A percentile compares a stretch with the other conserved stretches of the same genome.
phyloP scores from a whole-genome alignment of 2,329 filamentous ascomycete species.

The Passalora sequoiae region DNA sequence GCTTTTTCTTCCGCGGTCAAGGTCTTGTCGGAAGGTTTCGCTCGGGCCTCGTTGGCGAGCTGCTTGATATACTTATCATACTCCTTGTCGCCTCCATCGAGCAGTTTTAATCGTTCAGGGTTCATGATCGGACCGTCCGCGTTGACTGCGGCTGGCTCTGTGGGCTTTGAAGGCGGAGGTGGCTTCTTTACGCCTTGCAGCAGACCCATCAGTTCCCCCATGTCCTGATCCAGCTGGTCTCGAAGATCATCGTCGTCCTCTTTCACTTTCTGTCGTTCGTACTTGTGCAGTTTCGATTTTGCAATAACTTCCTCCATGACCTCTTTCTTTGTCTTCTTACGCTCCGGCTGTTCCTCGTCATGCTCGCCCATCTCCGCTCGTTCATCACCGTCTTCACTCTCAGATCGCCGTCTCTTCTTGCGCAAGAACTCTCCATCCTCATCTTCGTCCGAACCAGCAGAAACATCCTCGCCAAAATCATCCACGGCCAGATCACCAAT shows the following conservation, averaged over 20 bases:
- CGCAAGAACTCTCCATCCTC: conserved; percentile 37
- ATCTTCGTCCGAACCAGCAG: conserved; percentile 30
- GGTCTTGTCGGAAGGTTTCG: conserved; percentile 77
- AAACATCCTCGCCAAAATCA: conserved; percentile 52
- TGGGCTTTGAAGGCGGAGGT: conserved; percentile 26
- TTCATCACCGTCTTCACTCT: conserved; percentile 54
- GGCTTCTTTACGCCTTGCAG: conserved; percentile 55
- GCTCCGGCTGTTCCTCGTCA: conserved; percentile 59
- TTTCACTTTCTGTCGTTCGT: conserved; percentile 85
- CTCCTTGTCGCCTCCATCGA: conserved; percentile 63
- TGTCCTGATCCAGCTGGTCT: conserved; percentile 75
- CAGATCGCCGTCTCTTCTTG: conserved; percentile 43
- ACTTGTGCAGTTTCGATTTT: conserved; percentile 93
- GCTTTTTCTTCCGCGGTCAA: conserved; percentile 86
- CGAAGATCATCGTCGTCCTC: conserved; percentile 89
- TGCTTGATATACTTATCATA: conserved; percentile 82
- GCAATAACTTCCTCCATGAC: conserved; percentile 97
- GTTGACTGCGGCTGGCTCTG: conserved; percentile 29
- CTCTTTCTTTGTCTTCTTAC: conserved; percentile 92
- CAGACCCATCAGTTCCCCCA: conserved; percentile 69
- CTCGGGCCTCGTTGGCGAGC: conserved; percentile 76
- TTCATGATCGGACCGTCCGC: conserved; percentile 46
- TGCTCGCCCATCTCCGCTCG: conserved; percentile 48
- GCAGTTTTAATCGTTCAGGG: conserved; percentile 57
- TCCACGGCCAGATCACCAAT: conserved; percentile 73